Evolutionary conservation across 2,329 filamentous ascomycete species (phyloP).

Genomic region (Pestalotiopsis sp.): DNA sequence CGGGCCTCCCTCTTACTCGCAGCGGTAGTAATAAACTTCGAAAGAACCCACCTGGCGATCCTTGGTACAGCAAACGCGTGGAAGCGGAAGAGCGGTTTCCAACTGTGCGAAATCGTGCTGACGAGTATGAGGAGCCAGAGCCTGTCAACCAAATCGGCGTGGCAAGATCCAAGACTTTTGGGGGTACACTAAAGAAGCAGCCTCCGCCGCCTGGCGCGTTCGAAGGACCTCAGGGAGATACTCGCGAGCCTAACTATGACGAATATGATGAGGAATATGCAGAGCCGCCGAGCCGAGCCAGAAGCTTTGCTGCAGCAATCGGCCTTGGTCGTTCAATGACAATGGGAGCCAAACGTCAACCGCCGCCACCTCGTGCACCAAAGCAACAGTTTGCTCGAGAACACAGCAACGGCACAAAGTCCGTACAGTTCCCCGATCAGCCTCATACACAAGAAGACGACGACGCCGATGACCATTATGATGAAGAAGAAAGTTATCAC

Average conservation of each 20-base stretch:
- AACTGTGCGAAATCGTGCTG: constrained; percentile 12
- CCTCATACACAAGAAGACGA: constrained; percentile 22
- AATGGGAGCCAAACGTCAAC: constrained; percentile 19
- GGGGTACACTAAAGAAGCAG: constrained; percentile 17
- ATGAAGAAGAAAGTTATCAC: constrained; percentile 21
- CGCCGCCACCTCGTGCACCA: constrained; percentile 12
- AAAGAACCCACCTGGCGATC: constrained; percentile 59
- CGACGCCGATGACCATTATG: constrained; percentile 24
- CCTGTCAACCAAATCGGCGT: not conserved
- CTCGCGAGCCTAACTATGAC: constrained; percentile 22
- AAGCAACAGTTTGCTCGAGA: constrained; percentile 1
- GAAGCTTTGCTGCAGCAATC: constrained; percentile 24
- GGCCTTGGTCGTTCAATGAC: constrained; percentile 27
- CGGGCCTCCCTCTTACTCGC: constrained; percentile 43
- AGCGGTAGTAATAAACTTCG: constrained; percentile 61
- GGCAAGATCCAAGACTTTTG: constrained; percentile 4
- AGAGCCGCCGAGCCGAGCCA: constrained; percentile 24
- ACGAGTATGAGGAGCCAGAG: constrained; percentile 15
- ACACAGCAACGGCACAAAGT: constrained; percentile 25
- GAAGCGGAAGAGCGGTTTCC: constrained; percentile 44
- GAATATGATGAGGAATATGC: constrained; percentile 22
- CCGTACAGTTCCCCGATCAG: constrained; percentile 33
- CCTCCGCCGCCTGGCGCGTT: constrained; percentile 20
- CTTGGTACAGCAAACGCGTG: constrained; percentile 45
- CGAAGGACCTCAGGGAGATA: constrained; percentile 26